Evolutionary conservation across 345 rosid species (phyloP).

Genomic region (Citropsis articulata): DNA sequence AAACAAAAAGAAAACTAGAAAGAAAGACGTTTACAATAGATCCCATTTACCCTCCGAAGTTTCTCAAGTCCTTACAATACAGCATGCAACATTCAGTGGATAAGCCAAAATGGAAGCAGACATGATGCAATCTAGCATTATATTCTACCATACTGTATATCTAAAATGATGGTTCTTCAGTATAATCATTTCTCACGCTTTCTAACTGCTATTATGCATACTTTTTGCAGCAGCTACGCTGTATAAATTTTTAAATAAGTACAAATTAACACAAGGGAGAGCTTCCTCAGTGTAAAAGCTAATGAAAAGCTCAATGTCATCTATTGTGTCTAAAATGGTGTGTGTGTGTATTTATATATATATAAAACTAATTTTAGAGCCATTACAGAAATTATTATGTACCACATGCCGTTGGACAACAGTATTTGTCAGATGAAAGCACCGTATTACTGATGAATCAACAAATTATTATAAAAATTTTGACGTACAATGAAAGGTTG

Average conservation of each 20-base stretch:
- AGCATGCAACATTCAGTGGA: slow-evolving; percentile 82
- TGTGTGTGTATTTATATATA: too few relatives aligned
- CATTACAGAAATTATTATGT: too few relatives aligned
- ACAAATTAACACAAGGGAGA: not conserved
- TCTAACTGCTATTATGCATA: slow-evolving; percentile 68
- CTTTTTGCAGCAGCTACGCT: slow-evolving; percentile 87
- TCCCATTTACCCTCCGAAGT: too few relatives aligned
- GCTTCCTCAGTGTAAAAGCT: not conserved
- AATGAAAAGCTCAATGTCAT: too few relatives aligned
- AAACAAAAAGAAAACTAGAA: not conserved
- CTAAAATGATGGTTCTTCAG: not conserved
- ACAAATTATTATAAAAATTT: too few relatives aligned
- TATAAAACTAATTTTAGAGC: not conserved
- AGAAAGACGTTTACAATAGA: too few relatives aligned
- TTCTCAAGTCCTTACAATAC: slow-evolving; percentile 44
- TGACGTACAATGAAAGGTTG: too few relatives aligned
- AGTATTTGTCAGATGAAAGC: too few relatives aligned
- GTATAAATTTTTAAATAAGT: slow-evolving; percentile 20
- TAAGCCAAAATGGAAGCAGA: slow-evolving; percentile 32
- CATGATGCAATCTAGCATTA: not conserved
- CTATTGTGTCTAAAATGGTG: too few relatives aligned
- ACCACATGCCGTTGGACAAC: too few relatives aligned
- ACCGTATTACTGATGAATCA: too few relatives aligned
- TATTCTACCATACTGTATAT: not conserved
- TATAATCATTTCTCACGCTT: slow-evolving; percentile 53